These are phyloP conservation scores for Saksenaea vasiformis DNA, from an alignment of 371 early-diverging fungal genomes.

Conservation along the genomic window DNA sequence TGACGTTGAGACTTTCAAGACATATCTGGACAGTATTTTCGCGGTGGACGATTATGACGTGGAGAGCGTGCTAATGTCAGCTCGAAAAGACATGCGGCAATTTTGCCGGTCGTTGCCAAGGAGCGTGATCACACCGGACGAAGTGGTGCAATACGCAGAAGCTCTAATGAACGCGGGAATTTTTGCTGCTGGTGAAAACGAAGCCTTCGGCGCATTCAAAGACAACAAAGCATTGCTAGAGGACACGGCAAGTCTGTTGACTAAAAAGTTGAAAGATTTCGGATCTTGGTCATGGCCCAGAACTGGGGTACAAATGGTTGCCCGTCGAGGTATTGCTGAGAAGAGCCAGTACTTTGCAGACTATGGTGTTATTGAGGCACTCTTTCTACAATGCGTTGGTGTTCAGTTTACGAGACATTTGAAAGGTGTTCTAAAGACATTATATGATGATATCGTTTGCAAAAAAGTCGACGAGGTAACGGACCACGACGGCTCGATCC, in stretches of 20 bases:
- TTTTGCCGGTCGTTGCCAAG: background rate
- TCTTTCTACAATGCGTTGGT: conserved; percentile 19
- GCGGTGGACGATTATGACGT: background rate
- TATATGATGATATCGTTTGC: background rate
- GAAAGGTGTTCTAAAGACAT: background rate
- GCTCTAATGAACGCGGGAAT: background rate
- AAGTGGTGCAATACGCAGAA: background rate
- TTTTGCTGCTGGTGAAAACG: background rate
- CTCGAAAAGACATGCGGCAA: background rate
- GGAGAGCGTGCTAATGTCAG: background rate
- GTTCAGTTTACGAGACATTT: conserved; percentile 8
- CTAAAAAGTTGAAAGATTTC: conserved; percentile 7
- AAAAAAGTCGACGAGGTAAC: conserved; percentile 3
- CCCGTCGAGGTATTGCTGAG: conserved; percentile 14
- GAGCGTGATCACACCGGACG: background rate
- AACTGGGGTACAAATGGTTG: conserved; percentile 8
- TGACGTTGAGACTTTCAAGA: background rate
- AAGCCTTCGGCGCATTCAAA: background rate
- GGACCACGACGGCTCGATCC: background rate
- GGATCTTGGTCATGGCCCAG: conserved; percentile 16
- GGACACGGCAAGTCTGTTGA: conserved; percentile 15
- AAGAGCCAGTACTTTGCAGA: conserved; percentile 16
- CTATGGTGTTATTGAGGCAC: conserved; percentile 14
- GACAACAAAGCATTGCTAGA: conserved; percentile 5
- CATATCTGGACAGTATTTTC: conserved; percentile 3